Evolutionary conservation across 2,329 filamentous ascomycete species (phyloP).

Genomic region (Gnomoniopsis smithogilvyi): DNA sequence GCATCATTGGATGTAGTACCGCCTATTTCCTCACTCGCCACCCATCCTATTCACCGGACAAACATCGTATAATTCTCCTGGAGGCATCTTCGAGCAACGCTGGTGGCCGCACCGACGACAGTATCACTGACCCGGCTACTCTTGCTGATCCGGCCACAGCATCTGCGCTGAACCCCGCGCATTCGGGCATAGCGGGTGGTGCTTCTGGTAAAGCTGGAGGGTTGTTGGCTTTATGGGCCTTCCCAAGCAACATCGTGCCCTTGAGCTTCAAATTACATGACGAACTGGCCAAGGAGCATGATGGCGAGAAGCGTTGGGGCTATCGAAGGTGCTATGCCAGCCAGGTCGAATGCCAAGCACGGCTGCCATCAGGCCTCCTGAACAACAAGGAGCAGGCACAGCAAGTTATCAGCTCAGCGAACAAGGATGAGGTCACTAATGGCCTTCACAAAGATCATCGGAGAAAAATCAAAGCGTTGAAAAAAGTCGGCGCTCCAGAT

Average conservation of each 20-base stretch:
- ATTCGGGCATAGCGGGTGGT: constrained; percentile 61
- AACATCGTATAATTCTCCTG: constrained; percentile 66
- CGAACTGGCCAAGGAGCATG: constrained; percentile 65
- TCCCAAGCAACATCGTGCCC: constrained; percentile 66
- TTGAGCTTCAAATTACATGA: constrained; percentile 68
- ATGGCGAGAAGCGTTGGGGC: constrained; percentile 66
- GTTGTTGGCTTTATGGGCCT: constrained; percentile 71
- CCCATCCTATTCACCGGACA: constrained; percentile 60
- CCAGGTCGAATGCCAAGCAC: constrained; percentile 16
- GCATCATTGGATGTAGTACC: constrained; percentile 72
- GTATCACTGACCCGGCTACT: constrained; percentile 28
- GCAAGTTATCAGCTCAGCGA: neutral
- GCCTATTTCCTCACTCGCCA: constrained; percentile 74
- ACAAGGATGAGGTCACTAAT: constrained; percentile 6
- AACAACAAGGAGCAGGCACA: neutral
- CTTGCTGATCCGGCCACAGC: constrained; percentile 25
- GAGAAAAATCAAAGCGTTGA: constrained; percentile 23
- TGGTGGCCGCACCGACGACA: constrained; percentile 31
- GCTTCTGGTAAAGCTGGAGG: constrained; percentile 78
- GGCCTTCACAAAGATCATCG: constrained; percentile 21
- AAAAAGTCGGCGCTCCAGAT: constrained; percentile 36
- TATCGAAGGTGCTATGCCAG: constrained; percentile 49
- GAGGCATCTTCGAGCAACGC: constrained; percentile 45
- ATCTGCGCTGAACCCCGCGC: constrained; percentile 26
- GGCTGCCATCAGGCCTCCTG: neutral